These are phyloP conservation scores for Gyromitra esculenta DNA, from an alignment of 2,329 filamentous ascomycete genomes.

Conservation along the genomic window DNA sequence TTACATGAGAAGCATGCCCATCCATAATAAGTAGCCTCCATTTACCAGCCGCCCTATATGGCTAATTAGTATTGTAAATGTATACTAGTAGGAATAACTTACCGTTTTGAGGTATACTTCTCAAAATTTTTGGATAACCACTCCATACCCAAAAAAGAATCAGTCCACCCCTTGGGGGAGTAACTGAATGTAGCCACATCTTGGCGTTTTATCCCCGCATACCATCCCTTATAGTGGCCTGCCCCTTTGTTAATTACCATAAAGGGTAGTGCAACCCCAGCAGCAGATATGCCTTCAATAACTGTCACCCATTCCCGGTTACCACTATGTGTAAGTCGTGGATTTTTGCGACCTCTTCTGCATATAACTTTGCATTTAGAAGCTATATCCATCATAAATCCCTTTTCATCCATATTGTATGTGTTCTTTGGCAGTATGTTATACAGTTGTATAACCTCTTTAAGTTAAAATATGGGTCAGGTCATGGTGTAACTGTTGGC, in stretches of 20 bases:
- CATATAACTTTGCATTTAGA: background rate
- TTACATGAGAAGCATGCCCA: constrained; percentile 60
- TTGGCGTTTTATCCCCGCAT: background rate
- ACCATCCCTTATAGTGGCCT: constrained; percentile 9
- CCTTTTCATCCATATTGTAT: constrained; percentile 19
- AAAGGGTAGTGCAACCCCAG: background rate
- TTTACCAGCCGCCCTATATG: constrained; percentile 1
- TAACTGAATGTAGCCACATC: constrained; percentile 18
- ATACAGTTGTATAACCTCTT: constrained; percentile 8
- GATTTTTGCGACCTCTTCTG: constrained; percentile 3
- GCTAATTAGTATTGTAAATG: background rate
- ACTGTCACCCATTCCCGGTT: constrained; percentile 8
- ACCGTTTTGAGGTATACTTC: background rate
- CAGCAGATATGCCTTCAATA: constrained; percentile 21
- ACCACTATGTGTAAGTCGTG: background rate
- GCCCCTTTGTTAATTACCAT: constrained; percentile 17
- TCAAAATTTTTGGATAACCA: constrained; percentile 23
- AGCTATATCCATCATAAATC: constrained; percentile 7
- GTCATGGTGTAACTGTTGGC: background rate
- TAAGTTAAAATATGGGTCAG: background rate
- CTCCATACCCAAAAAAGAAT: constrained; percentile 9
- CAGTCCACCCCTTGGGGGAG: constrained; percentile 13
- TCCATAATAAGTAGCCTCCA: constrained; percentile 61
- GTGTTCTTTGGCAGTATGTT: background rate
- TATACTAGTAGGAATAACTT: background rate